A percentile compares a stretch with the other conserved stretches of the same genome.
These are phyloP conservation scores for Zopfia rhizophila DNA, from an alignment of 2,329 filamentous ascomycete genomes.

Conservation along the genomic window DNA sequence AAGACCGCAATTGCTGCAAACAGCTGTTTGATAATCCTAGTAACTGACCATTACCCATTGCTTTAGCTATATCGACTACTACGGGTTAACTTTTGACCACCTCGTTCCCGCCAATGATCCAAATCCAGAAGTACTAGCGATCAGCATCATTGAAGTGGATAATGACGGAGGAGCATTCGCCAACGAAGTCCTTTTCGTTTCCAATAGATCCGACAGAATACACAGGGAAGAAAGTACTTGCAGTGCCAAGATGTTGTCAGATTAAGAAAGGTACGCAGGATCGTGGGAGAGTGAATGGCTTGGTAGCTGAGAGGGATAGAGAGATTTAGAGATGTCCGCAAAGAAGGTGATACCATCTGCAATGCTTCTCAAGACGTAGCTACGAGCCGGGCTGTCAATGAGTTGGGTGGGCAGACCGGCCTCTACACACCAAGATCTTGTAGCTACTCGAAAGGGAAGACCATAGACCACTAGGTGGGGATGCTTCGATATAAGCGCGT, in stretches of 20 bases:
- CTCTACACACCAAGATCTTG: too few relatives aligned
- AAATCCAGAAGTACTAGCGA: slow-evolving; percentile 55
- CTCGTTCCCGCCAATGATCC: slow-evolving; percentile 48
- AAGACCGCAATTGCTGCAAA: slow-evolving; percentile 7
- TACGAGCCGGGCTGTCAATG: too few relatives aligned
- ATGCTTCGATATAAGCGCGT: too few relatives aligned
- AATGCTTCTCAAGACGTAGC: background rate
- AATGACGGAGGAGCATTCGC: slow-evolving; percentile 48
- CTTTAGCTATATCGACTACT: slow-evolving; percentile 48
- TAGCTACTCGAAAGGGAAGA: too few relatives aligned
- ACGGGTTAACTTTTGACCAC: slow-evolving; percentile 57
- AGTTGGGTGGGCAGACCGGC: too few relatives aligned
- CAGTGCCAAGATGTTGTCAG: slow-evolving; percentile 56
- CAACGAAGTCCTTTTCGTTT: slow-evolving; percentile 49
- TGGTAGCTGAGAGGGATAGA: slow-evolving; percentile 27
- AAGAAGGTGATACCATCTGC: background rate
- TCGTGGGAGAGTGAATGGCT: slow-evolving; percentile 45
- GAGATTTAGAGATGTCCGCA: background rate
- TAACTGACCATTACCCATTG: slow-evolving; percentile 13
- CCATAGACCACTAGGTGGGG: too few relatives aligned
- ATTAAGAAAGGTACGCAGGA: slow-evolving; percentile 51
- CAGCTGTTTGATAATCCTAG: slow-evolving; percentile 6
- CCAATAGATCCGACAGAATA: slow-evolving; percentile 51
- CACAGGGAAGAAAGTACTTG: slow-evolving; percentile 53
- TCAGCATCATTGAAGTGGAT: slow-evolving; percentile 57